phyloP scores from a whole-genome alignment of 257 asterid species.

The Jaltomata sinuosa region DNA sequence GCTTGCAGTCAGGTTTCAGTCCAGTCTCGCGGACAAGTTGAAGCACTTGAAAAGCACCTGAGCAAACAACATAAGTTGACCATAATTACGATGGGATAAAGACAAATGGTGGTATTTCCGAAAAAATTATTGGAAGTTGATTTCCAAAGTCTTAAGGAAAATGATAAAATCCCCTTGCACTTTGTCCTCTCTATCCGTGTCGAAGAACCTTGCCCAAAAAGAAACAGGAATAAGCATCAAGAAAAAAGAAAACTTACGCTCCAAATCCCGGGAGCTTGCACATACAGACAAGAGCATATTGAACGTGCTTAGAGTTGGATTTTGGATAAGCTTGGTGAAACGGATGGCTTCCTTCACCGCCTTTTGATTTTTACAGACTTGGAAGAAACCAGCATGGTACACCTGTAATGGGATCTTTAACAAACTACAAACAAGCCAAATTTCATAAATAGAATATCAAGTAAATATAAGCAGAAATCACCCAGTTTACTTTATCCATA shows the following conservation, averaged over 20 bases:
- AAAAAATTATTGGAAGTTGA: background rate
- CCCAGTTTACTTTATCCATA: conserved; percentile 61
- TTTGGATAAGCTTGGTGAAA: conserved; percentile 67
- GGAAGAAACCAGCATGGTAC: conserved; percentile 71
- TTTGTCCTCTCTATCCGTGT: background rate
- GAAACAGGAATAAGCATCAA: background rate
- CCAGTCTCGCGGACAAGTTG: conserved; percentile 64
- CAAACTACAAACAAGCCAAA: conserved; percentile 3
- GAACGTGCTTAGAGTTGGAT: conserved; percentile 91
- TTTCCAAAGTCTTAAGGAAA: background rate
- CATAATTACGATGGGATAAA: conserved; percentile 4
- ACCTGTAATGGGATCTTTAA: conserved; percentile 38
- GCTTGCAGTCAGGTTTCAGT: conserved; percentile 82
- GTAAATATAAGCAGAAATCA: background rate
- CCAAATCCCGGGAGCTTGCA: conserved; percentile 74
- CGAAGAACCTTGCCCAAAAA: background rate
- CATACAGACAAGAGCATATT: conserved; percentile 98
- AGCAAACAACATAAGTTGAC: conserved; percentile 10
- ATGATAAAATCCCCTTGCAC: background rate
- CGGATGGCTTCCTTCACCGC: conserved; percentile 77
- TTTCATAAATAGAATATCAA: conserved; percentile 1
- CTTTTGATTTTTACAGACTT: conserved; percentile 72
- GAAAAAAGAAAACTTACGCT: conserved; percentile 36
- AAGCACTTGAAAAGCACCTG: conserved; percentile 83
- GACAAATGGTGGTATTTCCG: background rate